Conservation (phyloP, 495 filamentous ascomycete genomes). For the Antarctomyces pellizariae region DNA sequence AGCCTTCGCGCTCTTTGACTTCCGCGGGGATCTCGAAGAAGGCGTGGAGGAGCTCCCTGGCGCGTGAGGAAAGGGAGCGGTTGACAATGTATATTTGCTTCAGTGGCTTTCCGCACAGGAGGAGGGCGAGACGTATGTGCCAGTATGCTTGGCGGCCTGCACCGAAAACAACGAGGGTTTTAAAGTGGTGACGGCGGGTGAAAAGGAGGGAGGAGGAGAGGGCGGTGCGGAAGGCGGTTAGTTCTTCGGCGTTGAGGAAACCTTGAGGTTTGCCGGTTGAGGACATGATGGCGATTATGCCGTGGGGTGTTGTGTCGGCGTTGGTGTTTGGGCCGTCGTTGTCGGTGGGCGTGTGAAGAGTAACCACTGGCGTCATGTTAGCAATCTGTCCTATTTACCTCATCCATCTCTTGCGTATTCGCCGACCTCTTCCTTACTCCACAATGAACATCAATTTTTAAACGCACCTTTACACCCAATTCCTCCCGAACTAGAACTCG, state of each 20-base stretch:
- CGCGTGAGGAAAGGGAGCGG: constrained; percentile 36
- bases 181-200: constrained; percentile 39
- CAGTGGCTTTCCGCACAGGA: constrained; percentile 47
- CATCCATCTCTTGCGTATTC: too few species aligned
- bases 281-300: constrained; percentile 50
- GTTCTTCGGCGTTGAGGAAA: constrained; percentile 59
- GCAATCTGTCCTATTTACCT: neutral
- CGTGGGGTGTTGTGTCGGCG: constrained; percentile 41
- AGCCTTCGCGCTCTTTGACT: constrained; percentile 27
- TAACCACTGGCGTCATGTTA: constrained; percentile 9
- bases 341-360: constrained; percentile 10
- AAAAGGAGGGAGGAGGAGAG: constrained; percentile 57
- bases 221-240: constrained; percentile 88
- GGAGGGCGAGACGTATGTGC: constrained; percentile 66
- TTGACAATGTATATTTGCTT: constrained; percentile 62
- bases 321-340: constrained; percentile 10
- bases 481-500: constrained; percentile 29
- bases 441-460: too few species aligned
- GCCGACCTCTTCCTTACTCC: too few species aligned
- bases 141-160: constrained; percentile 79
- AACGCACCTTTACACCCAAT: constrained; percentile 25
- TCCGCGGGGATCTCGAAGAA: constrained; percentile 29
- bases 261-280: constrained; percentile 44
- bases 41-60: constrained; percentile 27
- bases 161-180: constrained; percentile 68